phyloP scores from a whole-genome alignment of 441 rosid species.

The Daphne laureola region DNA sequence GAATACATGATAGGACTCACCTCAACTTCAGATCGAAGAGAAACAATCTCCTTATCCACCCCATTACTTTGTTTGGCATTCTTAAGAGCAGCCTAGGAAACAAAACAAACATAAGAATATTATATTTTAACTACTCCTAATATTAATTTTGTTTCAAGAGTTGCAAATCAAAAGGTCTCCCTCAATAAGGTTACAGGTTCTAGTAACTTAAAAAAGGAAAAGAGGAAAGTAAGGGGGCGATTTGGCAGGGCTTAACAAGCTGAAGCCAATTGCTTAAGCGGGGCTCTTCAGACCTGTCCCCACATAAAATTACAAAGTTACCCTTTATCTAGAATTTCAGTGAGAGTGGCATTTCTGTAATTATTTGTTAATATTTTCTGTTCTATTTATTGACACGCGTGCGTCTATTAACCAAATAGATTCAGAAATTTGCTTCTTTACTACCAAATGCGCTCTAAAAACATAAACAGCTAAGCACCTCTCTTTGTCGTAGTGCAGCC shows the following conservation, averaged over 20 bases:
- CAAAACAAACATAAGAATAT: slow-evolving; percentile 9
- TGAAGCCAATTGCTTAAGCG: no score
- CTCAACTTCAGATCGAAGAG: slow-evolving; percentile 58
- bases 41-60: slow-evolving; percentile 39
- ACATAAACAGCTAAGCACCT: slow-evolving; percentile 27
- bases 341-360: no score
- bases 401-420: no score
- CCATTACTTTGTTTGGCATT: slow-evolving; percentile 46
- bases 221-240: no score
- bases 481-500: slow-evolving; percentile 72
- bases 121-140: background rate
- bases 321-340: no score
- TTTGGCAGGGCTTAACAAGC: no score
- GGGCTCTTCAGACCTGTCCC: no score
- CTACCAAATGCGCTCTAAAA: no score
- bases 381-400: no score
- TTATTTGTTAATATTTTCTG: no score
- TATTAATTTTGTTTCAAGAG: slow-evolving; percentile 1
- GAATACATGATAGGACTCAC: slow-evolving; percentile 20
- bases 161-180: slow-evolving; percentile 2
- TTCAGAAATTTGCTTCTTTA: no score
- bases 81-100: slow-evolving; percentile 56
- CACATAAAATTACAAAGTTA: no score
- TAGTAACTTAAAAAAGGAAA: slow-evolving; percentile 1
- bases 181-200: slow-evolving; percentile 5